Base-by-base conservation (phyloP, 352 stramenopile genomes). In the Pythium guiyangense region DNA sequence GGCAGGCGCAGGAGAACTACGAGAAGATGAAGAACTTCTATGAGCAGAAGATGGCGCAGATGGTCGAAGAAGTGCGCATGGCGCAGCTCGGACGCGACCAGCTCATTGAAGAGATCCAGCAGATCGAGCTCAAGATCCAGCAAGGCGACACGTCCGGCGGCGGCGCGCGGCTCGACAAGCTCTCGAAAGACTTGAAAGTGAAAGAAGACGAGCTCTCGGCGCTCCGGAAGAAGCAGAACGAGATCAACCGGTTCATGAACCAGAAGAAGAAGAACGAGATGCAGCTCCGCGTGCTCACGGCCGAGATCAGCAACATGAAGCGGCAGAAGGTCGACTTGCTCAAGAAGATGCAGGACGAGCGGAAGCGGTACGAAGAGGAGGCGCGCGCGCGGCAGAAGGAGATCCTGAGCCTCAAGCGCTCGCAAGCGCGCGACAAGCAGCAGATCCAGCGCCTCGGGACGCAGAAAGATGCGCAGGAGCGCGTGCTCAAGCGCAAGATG, bases 211-310 rank as follows among this genome's bases (percentile, higher is more conserved):
- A 94, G 58, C 56, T 95, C n/a, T 60, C 71, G 35, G 66, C 66
- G 4, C 60, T 95, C 34, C 80, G 78, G 37, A 90, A 90, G 52
- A 94, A 93, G 52, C 79, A 95, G 57, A 88, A 63, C 9, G 84
- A 93, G 26, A 91, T 94, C 58, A 87, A 88, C 47, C 74, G 77
- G 26, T 92, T 89, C 47, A 81, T 92, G 66, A 76, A 71, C 48
- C 72, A 92, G 52, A 92, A 92, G 64, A 89, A 90, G 67, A 95
- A 95, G 62, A 92, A 84, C 52, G 85, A 95, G 60, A 90, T 88
- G 68, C 81, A 95, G 49, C 56, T 93, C 34, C 75, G 85, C 20
- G 80, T 92, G 6, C 54, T 94, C 35, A 90, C 77, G 6, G 77
- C 79, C 11, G 86, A 95, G 63, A 92, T 95, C 49, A 79, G 57